Evolutionary conservation across 192 early-diverging fungal species (phyloP), one percentile per base, ranked within the genome.

Genomic region (Entophlyctis luteolus): DNA sequence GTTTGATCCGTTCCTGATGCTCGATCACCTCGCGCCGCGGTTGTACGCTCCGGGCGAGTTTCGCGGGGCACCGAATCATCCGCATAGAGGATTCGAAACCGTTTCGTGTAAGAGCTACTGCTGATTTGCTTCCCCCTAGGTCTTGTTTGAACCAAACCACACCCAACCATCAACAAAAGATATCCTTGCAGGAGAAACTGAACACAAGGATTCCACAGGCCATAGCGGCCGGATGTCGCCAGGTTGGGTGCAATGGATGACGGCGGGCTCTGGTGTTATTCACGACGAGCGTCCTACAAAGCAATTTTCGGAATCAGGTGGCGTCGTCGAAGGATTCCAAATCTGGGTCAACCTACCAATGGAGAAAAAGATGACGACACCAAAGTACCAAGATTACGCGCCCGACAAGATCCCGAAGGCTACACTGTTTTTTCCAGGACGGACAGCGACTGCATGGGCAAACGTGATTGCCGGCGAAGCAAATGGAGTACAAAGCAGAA

Each of bases 1-100:
- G 54, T 81, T 92, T 38, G 94, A 96, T 67, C 94, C 94, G 3
- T 95, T 97, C 78, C 77, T 95, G 34, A 87, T 95, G 86, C 83
- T 95, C 33, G 94, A 97, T 31, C 62, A 65, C 34, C 42, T 65
- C 48, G 62, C 48, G 18, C 62, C 62, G 72, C 77, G 80, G 48
- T n/a, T 69, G 59, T 84, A 84, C 35, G 75, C 53, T 10, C 84
- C 84, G 1, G 77, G 80, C 48, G 81, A 83, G 65, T 83, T 80
- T 2, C 73, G 78, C n/a, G 84, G 82, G 32, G 81, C 77, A 36
- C 88, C 88, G 0, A 84, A 88, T 38, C 90, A 91, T 47, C 90
- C 89, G 16, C 89, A 93, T 53, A 84, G 91, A 34, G 91, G 90
- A 16, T 91, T 93, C 47, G 87, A 89, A 69, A 91, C 91, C 0